phyloP scores from a whole-genome alignment of 139 green algal genomes.

The Chlamydomonas asymmetrica region DNA sequence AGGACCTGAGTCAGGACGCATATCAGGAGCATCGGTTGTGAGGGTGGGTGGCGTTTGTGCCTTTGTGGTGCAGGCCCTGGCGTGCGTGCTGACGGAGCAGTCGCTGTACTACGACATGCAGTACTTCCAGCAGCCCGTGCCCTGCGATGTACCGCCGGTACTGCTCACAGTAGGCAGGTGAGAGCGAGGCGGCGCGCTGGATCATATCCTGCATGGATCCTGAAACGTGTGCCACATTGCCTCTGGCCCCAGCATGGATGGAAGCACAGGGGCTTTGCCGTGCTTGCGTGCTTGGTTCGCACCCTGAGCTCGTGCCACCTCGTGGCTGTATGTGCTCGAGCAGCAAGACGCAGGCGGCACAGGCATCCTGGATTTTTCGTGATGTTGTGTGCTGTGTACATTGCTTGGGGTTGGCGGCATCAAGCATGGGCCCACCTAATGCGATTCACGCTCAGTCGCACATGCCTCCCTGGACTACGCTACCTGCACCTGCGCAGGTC shows the following conservation, averaged over 20 bases:
- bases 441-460: too few relatives aligned
- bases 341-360: too few relatives aligned
- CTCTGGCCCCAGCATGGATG: slow-evolving; percentile 9
- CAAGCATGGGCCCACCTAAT: neutral
- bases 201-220: slow-evolving; percentile 41
- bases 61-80: slow-evolving; percentile 47
- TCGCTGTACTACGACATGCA: slow-evolving; percentile 72
- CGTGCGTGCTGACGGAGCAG: slow-evolving; percentile 46
- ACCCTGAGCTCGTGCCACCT: too few relatives aligned
- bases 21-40: neutral
- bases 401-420: neutral
- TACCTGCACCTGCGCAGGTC: slow-evolving; percentile 20
- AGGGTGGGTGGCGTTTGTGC: neutral
- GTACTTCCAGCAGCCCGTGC: slow-evolving; percentile 64
- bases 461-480: too few relatives aligned
- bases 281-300: neutral
- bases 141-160: slow-evolving; percentile 54
- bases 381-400: neutral
- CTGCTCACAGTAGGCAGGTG: slow-evolving; percentile 54
- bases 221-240: slow-evolving; percentile 33
- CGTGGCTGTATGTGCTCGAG: too few relatives aligned
- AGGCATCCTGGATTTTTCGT: neutral
- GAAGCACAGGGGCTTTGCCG: neutral
- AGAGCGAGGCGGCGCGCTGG: slow-evolving; percentile 40
- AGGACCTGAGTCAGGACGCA: neutral